A percentile compares a stretch with the other conserved stretches of the same genome.
Conservation (phyloP, 2,329 filamentous ascomycete genomes). For the Cryphonectria nitschkei region DNA sequence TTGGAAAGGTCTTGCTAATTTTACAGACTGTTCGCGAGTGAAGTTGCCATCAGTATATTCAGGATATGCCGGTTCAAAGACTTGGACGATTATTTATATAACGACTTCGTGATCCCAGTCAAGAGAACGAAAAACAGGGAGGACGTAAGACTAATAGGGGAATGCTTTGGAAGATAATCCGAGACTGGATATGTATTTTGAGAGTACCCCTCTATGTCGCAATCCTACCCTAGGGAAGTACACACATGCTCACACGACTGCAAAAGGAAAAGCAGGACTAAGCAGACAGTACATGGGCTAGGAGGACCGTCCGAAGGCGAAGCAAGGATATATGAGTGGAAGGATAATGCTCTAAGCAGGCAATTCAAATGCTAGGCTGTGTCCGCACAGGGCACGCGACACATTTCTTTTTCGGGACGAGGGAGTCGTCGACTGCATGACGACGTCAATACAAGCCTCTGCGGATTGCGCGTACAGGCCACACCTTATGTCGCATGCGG, state of each 20-base stretch:
- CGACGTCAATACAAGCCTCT: neutral
- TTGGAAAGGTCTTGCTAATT: neutral
- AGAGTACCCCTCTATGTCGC: neutral
- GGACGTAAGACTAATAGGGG: neutral
- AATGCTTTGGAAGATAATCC: neutral
- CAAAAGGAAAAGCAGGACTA: neutral
- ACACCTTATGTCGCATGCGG: neutral
- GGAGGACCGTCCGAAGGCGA: neutral
- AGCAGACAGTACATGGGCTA: neutral
- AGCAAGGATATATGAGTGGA: neutral
- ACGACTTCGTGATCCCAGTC: neutral
- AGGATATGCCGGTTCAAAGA: neutral
- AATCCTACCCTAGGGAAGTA: neutral
- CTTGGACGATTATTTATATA: neutral
- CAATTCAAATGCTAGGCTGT: neutral
- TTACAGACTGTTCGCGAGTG: neutral
- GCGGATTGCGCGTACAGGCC: constrained; percentile 6
- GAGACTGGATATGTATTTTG: neutral
- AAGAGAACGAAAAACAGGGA: neutral
- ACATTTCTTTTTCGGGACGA: neutral
- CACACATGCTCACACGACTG: neutral
- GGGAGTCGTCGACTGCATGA: constrained; percentile 6
- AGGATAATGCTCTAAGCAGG: neutral
- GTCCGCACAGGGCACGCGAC: constrained; percentile 1
- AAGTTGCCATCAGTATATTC: neutral